These are phyloP conservation scores for Ochromonas danica DNA, from an alignment of 108 stramenopile genomes.

Conservation along the genomic window DNA sequence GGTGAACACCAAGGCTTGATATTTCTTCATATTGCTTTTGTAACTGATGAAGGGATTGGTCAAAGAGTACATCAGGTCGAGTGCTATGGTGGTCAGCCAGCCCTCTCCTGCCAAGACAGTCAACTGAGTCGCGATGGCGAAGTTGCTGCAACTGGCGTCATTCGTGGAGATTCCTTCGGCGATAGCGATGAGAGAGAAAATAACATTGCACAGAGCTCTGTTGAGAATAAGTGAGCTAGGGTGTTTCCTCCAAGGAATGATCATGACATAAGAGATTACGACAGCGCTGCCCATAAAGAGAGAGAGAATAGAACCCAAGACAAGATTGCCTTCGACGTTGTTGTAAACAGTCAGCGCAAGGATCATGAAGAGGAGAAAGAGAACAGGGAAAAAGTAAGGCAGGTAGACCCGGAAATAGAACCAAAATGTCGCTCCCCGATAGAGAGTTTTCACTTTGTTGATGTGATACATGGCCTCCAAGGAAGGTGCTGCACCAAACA, in stretches of 20 bases:
- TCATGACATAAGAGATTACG: slow-evolving; percentile 23
- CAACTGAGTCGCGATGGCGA: neutral
- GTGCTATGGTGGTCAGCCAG: slow-evolving; percentile 34
- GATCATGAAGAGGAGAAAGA: slow-evolving; percentile 24
- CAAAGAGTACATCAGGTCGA: slow-evolving; percentile 27
- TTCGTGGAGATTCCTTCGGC: neutral
- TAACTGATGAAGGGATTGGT: slow-evolving; percentile 35
- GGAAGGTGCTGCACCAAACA: too few relatives aligned
- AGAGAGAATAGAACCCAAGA: slow-evolving; percentile 20
- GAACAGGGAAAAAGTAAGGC: slow-evolving; percentile 19
- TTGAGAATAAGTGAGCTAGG: neutral
- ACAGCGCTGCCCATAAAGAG: neutral
- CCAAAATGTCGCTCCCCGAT: slow-evolving; percentile 36
- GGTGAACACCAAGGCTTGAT: slow-evolving; percentile 8
- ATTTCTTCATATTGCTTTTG: slow-evolving; percentile 31
- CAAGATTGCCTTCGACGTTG: slow-evolving; percentile 1
- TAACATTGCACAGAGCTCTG: neutral
- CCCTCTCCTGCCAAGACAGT: slow-evolving; percentile 27
- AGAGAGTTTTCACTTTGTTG: too few relatives aligned
- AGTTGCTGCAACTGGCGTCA: neutral
- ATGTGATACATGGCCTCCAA: too few relatives aligned
- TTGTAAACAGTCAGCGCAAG: neutral
- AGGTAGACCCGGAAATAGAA: slow-evolving; percentile 4
- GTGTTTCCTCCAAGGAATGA: slow-evolving; percentile 33
- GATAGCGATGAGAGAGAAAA: slow-evolving; percentile 4